Conservation (phyloP, 2,329 filamentous ascomycete genomes). For the Diplodia intermedia region DNA sequence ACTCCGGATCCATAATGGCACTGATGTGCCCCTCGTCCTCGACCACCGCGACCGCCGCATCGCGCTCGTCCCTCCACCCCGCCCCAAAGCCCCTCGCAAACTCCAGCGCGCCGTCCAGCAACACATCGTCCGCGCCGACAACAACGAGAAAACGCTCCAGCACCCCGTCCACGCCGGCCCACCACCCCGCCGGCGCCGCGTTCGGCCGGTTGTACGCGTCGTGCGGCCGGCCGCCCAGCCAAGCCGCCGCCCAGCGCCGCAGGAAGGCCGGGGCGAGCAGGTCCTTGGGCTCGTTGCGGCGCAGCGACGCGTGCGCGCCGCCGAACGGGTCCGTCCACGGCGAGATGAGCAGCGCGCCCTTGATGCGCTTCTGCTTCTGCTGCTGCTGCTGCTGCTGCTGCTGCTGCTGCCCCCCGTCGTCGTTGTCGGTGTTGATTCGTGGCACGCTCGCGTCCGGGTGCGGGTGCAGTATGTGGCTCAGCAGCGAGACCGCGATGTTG, state of each 20-base stretch:
- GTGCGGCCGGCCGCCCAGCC: neutral
- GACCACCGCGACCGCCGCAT: neutral
- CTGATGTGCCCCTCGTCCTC: constrained; percentile 11
- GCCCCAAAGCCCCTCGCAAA: neutral
- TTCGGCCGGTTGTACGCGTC: constrained; percentile 21
- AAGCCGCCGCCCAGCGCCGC: neutral
- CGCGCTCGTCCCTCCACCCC: constrained; percentile 7
- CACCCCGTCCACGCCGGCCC: neutral
- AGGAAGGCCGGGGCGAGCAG: neutral
- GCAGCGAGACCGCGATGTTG: constrained; percentile 36
- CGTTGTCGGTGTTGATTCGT: neutral
- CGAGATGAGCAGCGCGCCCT: constrained; percentile 9
- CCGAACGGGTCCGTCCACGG: constrained; percentile 31
- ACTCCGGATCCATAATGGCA: neutral
- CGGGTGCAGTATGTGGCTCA: constrained; percentile 40
- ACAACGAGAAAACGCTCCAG: neutral
- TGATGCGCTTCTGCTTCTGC: neutral
- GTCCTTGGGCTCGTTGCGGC: neutral
- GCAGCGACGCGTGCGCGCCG: neutral
- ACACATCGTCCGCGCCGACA: neutral
- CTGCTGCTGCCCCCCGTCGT: too few relatives aligned
- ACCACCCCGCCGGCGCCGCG: constrained; percentile 17
- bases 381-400: too few relatives aligned
- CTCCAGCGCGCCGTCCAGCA: constrained; percentile 2
- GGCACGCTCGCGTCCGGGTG: constrained; percentile 35